Conservation (phyloP, 768 basidiomycete genomes). For the Pleurotus ostreatus region DNA sequence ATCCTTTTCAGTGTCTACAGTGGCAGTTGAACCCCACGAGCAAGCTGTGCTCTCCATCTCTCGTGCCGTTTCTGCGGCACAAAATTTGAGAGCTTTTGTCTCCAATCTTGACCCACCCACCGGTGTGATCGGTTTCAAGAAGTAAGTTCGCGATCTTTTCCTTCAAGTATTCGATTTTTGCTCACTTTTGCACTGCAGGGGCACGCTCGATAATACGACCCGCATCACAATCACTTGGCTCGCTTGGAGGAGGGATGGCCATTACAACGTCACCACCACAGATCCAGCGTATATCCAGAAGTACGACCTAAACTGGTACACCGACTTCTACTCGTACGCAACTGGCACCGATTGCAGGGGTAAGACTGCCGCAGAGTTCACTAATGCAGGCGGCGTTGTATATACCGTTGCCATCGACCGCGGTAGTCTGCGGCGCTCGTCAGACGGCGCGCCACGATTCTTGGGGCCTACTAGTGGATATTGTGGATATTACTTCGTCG, state of each 20-base stretch:
- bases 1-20: neutral
- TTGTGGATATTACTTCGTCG: no score
- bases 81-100: neutral
- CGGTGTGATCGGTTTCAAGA: constrained; percentile 1
- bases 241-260: neutral
- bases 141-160: neutral
- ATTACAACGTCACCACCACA: neutral
- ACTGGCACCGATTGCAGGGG: neutral
- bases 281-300: neutral
- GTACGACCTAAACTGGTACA: constrained; percentile 1
- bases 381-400: neutral
- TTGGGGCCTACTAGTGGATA: no score
- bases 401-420: no score
- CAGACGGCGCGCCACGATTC: no score
- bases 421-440: no score
- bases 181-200: neutral
- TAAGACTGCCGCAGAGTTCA: neutral
- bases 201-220: neutral
- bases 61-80: neutral
- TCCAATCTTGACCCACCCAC: neutral
- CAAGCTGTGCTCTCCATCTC: neutral
- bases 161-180: no score
- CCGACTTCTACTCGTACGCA: neutral
- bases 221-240: neutral
- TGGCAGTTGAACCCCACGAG: neutral